phyloP scores from a whole-genome alignment of 345 rosid species.

The Sonneratia caseolaris region DNA sequence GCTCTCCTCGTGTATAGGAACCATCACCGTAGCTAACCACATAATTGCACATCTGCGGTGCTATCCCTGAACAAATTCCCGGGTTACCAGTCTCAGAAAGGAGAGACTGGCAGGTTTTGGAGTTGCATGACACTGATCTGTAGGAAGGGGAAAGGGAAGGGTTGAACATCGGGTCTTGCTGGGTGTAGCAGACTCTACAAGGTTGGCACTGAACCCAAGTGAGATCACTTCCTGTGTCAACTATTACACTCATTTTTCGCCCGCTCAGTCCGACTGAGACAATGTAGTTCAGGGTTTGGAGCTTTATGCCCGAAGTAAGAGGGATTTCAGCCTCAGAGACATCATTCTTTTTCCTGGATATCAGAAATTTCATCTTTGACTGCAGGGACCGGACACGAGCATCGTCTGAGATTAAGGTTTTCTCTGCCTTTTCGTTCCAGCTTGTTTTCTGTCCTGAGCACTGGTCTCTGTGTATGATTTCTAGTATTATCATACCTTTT shows the following conservation, averaged over 20 bases:
- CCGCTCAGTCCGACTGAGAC: constrained; percentile 56
- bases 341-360: constrained; percentile 15
- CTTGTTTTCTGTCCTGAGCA: constrained; percentile 39
- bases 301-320: constrained; percentile 48
- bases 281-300: constrained; percentile 62
- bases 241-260: constrained; percentile 50
- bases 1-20: constrained; percentile 69
- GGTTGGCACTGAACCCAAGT: constrained; percentile 96
- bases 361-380: constrained; percentile 27
- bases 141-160: constrained; percentile 59
- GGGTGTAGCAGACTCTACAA: constrained; percentile 60
- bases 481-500: constrained; percentile 50
- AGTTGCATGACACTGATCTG: constrained; percentile 45
- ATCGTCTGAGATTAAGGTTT: constrained; percentile 45
- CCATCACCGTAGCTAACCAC: constrained; percentile 78
- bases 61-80: constrained; percentile 32
- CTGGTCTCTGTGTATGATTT: constrained; percentile 56
- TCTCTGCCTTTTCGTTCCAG: constrained; percentile 49
- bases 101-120: constrained; percentile 58
- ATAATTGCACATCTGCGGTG: constrained; percentile 43
- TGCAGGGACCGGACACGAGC: constrained; percentile 42
- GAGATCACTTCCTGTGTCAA: constrained; percentile 90
- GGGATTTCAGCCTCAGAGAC: constrained; percentile 37
- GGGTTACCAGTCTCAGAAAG: constrained; percentile 37
- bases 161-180: constrained; percentile 59